phyloP scores from a whole-genome alignment of 2,329 filamentous ascomycete species.

The Claviceps fusiformis region DNA sequence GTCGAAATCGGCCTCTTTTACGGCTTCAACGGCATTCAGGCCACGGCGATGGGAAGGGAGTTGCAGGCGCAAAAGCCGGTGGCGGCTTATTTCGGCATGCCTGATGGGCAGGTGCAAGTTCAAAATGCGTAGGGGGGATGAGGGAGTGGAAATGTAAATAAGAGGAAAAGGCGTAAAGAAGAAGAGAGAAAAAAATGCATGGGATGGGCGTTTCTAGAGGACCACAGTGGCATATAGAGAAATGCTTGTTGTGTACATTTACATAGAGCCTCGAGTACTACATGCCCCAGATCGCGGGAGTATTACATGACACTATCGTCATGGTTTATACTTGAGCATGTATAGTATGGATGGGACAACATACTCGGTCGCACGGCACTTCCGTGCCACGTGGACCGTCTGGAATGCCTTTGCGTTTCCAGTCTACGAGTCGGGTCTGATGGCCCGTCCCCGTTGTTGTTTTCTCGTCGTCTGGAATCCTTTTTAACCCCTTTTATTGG shows the following conservation, averaged over 20 bases:
- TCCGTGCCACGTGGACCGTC: too few species aligned
- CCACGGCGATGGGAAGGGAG: constrained; percentile 34
- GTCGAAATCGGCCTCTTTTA: constrained; percentile 86
- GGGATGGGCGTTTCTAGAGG: background rate
- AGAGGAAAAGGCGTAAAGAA: background rate
- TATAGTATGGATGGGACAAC: too few species aligned
- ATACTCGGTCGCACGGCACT: too few species aligned
- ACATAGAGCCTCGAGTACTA: too few species aligned
- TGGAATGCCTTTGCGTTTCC: too few species aligned
- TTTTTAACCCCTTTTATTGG: too few species aligned
- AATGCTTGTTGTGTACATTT: background rate
- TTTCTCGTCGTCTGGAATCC: too few species aligned
- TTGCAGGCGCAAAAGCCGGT: constrained; percentile 78
- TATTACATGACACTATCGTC: too few species aligned
- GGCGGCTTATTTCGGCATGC: constrained; percentile 89
- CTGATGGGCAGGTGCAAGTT: constrained; percentile 48
- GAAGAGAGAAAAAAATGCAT: background rate
- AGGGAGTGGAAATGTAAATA: background rate
- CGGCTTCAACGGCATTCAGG: constrained; percentile 63
- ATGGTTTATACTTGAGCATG: too few species aligned
- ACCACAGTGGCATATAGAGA: background rate
- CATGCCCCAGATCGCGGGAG: too few species aligned
- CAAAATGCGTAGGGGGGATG: constrained; percentile 8
- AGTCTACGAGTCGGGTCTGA: too few species aligned
- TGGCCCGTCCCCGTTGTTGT: too few species aligned